Evolutionary conservation across 768 basidiomycete genomes (phyloP), one percentile per base, ranked within the genome.

Genomic region (Leucocoprinus birnbaumii): DNA sequence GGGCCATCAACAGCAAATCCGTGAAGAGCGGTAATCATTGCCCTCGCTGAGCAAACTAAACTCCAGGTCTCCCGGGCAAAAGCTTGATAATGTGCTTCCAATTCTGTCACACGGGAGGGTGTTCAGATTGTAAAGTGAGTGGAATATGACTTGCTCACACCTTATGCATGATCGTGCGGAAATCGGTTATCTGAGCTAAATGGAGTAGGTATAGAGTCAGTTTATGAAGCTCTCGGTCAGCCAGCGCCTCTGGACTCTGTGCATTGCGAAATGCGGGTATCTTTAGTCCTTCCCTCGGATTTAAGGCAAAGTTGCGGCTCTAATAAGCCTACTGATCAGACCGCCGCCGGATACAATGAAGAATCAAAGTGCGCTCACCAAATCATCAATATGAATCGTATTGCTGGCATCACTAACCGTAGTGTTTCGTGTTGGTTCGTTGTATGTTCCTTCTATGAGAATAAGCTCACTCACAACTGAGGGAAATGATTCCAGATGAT

Each of bases 401-500:
- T 94, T 90, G 46, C 68, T 74, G 3, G 84, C 78, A 58, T 79
- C 74, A 65, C 86, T 89, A 58, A 19, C 40, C 8, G 16, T 4
- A 13, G 21, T 38, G 21, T 42, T 45, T 50, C 51, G 18, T 48
- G 41, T 27, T 10, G 38, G 25, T 51, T 27, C 18, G 31, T 26
- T 22, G 37, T 22, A 25, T 11, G 2, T 49, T 40, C 24, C 35
- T 9, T 14, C 5, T 21, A n/a, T 24, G 19, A 22, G 8, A n/a
- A 43, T 5, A 31, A 53, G 40, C n/a, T 5, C 19, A 65, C 76
- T 51, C 58, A 88, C 91, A 84, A 91, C 63, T 89, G 87, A 5
- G 89, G 86, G 63, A 92, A 90, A 61, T 86, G 83, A 58, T 87
- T 88, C 91, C 91, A 95, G 48, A 95, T 88, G 45, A 94, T 89